Evolutionary conservation across 441 rosid genomes (phyloP).

Genomic region (Cnidoscolus chayamansa): DNA sequence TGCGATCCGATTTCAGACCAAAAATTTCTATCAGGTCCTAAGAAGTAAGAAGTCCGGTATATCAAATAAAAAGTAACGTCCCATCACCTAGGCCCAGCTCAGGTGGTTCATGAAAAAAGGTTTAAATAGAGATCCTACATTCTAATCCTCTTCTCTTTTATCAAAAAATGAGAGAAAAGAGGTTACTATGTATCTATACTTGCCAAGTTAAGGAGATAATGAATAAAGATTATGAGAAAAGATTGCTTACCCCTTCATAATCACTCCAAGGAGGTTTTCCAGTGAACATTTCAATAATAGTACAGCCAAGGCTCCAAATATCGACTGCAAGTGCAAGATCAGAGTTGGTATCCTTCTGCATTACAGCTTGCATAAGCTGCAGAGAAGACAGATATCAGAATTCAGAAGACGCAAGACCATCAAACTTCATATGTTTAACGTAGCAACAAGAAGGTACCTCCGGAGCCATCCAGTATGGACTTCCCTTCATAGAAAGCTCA

Average conservation of each 20-base stretch:
- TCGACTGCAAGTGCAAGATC: slow-evolving; percentile 89
- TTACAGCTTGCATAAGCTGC: slow-evolving; percentile 90
- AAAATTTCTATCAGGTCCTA: neutral
- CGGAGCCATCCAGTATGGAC: slow-evolving; percentile 99
- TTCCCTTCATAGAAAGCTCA: slow-evolving; percentile 88
- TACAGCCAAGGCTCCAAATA: slow-evolving; percentile 98
- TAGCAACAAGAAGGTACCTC: slow-evolving; percentile 52
- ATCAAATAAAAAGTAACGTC: too few relatives aligned
- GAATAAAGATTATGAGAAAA: slow-evolving; percentile 5
- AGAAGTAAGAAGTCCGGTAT: too few relatives aligned
- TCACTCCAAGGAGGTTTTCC: slow-evolving; percentile 99
- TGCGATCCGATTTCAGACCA: neutral
- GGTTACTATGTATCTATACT: neutral
- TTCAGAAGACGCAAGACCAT: neutral
- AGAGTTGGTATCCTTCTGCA: slow-evolving; percentile 72
- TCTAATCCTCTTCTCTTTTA: neutral
- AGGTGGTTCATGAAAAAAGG: too few relatives aligned
- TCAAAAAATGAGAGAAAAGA: neutral
- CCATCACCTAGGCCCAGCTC: too few relatives aligned
- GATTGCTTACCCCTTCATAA: slow-evolving; percentile 76
- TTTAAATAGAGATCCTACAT: neutral
- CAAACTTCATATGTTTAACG: slow-evolving; percentile 9
- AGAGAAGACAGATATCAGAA: slow-evolving; percentile 30
- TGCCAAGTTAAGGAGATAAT: neutral
- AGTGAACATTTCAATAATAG: slow-evolving; percentile 91